phyloP scores from a whole-genome alignment of 83 land plant genomes.

The Picea abies region DNA sequence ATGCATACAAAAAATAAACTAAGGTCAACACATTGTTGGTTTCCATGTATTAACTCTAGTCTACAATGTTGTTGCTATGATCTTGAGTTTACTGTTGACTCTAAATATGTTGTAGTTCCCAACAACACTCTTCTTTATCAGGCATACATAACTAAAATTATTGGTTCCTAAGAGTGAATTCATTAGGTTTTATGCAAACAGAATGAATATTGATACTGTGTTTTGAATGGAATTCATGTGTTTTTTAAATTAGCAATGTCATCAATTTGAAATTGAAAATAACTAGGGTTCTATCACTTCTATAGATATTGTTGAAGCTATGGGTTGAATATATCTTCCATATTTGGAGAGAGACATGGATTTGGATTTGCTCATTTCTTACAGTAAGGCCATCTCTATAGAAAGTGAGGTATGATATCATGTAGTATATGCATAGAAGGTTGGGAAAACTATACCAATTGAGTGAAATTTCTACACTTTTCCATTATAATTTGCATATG shows the following conservation, averaged over 20 bases:
- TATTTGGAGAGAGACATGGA: conserved; percentile 65
- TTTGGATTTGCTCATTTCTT: conserved; percentile 71
- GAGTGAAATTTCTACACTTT: background rate
- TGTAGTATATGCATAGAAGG: background rate
- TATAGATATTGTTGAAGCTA: conserved; percentile 70
- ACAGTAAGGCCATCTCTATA: conserved; percentile 27
- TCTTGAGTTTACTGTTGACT: too few species aligned
- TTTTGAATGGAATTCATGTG: conserved; percentile 61
- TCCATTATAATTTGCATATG: too few species aligned
- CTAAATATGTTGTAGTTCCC: too few species aligned
- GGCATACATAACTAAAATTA: conserved; percentile 70
- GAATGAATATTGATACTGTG: conserved; percentile 53
- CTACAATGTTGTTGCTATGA: too few species aligned
- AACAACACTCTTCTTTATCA: background rate
- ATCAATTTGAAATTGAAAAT: conserved; percentile 31
- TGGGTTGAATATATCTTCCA: conserved; percentile 57
- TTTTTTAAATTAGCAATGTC: conserved; percentile 41
- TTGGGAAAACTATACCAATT: background rate
- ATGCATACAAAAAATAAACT: too few species aligned
- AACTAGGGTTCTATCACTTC: conserved; percentile 41
- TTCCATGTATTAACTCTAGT: too few species aligned
- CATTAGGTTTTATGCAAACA: conserved; percentile 65
- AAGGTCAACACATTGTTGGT: too few species aligned
- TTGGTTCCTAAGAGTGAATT: conserved; percentile 51
- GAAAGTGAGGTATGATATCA: conserved; percentile 16